phyloP scores from a whole-genome alignment of 1,284 basidiomycete genomes.

The Moesziomyces sp. region DNA sequence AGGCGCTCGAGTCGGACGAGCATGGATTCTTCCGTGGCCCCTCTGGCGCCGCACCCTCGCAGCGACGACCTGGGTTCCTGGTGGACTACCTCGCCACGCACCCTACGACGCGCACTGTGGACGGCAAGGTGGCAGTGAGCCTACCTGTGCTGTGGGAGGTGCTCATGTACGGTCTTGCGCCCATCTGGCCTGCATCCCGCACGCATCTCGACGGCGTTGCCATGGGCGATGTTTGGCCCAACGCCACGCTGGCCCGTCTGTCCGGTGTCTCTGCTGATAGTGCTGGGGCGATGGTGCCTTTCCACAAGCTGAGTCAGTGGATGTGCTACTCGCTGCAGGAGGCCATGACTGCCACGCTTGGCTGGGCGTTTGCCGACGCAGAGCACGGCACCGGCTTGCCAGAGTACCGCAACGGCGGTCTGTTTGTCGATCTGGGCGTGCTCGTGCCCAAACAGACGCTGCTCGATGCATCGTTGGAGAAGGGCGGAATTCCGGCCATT shows the following conservation, averaged over 20 bases:
- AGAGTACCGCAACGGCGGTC: constrained; percentile 71
- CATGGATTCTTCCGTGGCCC: constrained; percentile 51
- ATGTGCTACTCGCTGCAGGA: constrained; percentile 58
- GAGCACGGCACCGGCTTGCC: constrained; percentile 76
- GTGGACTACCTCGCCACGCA: constrained; percentile 74
- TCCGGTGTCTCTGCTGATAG: neutral
- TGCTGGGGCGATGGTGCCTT: constrained; percentile 77
- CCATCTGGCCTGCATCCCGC: constrained; percentile 85
- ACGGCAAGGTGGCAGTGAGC: constrained; percentile 17
- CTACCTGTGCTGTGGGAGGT: constrained; percentile 76
- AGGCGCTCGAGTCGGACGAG: constrained; percentile 35
- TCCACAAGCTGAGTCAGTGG: constrained; percentile 95
- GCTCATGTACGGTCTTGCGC: constrained; percentile 82
- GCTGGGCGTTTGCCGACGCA: constrained; percentile 80
- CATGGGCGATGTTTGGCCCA: constrained; percentile 89
- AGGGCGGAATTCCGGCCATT: constrained; percentile 65
- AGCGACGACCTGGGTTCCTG: constrained; percentile 30
- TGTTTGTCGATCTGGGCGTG: constrained; percentile 81
- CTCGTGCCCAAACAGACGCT: constrained; percentile 38
- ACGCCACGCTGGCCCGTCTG: constrained; percentile 22
- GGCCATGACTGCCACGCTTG: constrained; percentile 69
- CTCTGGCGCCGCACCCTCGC: neutral
- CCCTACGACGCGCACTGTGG: constrained; percentile 65
- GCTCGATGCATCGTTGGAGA: constrained; percentile 71
- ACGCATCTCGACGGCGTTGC: constrained; percentile 75